Evolutionary conservation across 495 filamentous ascomycete genomes (phyloP).

Genomic region (Hypoxylon crocopeplum): DNA sequence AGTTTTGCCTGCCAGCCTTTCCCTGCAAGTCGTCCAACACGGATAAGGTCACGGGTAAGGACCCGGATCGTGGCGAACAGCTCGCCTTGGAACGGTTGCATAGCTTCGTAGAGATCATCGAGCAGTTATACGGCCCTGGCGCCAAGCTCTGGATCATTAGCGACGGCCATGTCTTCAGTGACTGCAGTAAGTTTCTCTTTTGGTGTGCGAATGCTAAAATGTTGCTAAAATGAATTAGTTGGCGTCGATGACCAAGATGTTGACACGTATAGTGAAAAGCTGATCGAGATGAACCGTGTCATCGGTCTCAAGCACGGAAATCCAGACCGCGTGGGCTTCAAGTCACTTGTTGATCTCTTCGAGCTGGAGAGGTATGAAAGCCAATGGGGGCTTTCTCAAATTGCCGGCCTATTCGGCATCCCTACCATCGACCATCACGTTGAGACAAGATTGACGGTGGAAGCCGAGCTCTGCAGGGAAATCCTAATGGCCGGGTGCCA

Average conservation of each 20-base stretch:
- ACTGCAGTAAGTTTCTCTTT: slow-evolving; percentile 41
- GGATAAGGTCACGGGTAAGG: slow-evolving; percentile 37
- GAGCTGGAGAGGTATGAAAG: slow-evolving; percentile 10
- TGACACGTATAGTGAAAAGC: slow-evolving; percentile 41
- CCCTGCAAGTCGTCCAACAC: slow-evolving; percentile 45
- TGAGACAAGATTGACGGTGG: slow-evolving; percentile 38
- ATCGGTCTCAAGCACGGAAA: slow-evolving; percentile 25
- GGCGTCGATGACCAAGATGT: slow-evolving; percentile 49
- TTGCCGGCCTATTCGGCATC: slow-evolving; percentile 20
- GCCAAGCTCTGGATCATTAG: slow-evolving; percentile 48
- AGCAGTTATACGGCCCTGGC: slow-evolving; percentile 43
- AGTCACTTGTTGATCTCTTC: slow-evolving; percentile 41
- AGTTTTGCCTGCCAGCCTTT: slow-evolving; percentile 43
- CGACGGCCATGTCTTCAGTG: slow-evolving; percentile 53
- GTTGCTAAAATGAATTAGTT: slow-evolving; percentile 27
- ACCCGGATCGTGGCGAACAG: slow-evolving; percentile 41
- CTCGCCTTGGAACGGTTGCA: slow-evolving; percentile 43
- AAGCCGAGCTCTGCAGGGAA: slow-evolving; percentile 46
- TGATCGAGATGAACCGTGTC: slow-evolving; percentile 42
- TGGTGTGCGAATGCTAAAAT: not conserved
- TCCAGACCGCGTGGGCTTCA: slow-evolving; percentile 31
- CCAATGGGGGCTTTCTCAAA: not conserved
- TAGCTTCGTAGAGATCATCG: slow-evolving; percentile 39
- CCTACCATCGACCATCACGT: slow-evolving; percentile 38
- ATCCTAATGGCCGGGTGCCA: slow-evolving; percentile 46